Evolutionary conservation across 495 filamentous ascomycete species (phyloP).

Genomic region (Penicillium paradoxum): DNA sequence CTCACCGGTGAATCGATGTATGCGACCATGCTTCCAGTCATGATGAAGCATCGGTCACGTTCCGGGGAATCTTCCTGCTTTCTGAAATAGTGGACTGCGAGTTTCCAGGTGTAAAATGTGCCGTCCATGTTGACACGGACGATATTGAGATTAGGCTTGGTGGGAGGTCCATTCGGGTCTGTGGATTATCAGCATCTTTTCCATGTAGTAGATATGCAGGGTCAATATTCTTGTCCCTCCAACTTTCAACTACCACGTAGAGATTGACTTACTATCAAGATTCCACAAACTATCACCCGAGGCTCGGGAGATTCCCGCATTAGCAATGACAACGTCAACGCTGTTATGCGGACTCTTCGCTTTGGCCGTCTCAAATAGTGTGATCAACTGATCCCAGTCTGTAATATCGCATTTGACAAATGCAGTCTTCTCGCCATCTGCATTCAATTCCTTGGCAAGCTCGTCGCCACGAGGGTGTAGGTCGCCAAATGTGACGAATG

Average conservation of each 20-base stretch:
- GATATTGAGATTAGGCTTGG: neutral
- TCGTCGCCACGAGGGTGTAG: neutral
- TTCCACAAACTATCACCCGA: neutral
- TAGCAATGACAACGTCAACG: neutral
- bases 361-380: neutral
- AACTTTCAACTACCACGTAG: neutral
- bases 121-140: neutral
- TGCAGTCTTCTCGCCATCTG: neutral
- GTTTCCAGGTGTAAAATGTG: neutral
- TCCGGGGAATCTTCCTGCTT: neutral
- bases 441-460: neutral
- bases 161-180: neutral
- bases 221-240: too few species aligned
- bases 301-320: neutral
- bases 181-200: neutral
- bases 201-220: neutral
- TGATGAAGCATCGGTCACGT: neutral
- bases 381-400: neutral
- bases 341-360: neutral
- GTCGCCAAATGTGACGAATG: neutral
- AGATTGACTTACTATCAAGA: neutral
- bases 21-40: neutral
- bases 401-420: neutral
- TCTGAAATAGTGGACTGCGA: neutral
- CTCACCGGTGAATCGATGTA: neutral